Evolutionary conservation across 306 rosid species (phyloP).

Genomic region (Myrica gale): DNA sequence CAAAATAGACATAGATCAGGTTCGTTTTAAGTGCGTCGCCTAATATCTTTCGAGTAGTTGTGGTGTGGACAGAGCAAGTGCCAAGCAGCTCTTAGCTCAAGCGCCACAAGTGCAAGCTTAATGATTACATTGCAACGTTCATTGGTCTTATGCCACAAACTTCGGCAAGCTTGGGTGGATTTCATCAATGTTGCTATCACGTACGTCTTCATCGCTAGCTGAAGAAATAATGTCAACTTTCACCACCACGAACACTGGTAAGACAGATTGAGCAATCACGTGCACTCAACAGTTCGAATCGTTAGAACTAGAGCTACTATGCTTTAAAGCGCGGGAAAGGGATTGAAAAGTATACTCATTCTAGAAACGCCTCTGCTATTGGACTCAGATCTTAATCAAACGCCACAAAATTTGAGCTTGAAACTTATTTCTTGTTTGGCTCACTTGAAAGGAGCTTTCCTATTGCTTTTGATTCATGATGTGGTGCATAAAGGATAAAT

Average conservation of each 20-base stretch:
- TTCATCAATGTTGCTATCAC: constrained; percentile 26
- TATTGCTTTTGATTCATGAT: background rate
- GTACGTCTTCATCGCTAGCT: background rate
- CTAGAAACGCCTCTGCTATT: background rate
- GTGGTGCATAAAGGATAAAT: no score
- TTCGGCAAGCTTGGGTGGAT: constrained; percentile 31
- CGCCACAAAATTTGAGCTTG: background rate
- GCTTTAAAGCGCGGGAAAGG: background rate
- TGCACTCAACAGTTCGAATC: constrained; percentile 3
- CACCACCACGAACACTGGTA: constrained; percentile 32
- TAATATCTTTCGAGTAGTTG: constrained; percentile 22
- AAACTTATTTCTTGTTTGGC: background rate
- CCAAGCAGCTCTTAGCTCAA: constrained; percentile 35
- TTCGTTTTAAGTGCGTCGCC: constrained; percentile 36
- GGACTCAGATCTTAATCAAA: background rate
- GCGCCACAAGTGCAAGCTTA: constrained; percentile 30
- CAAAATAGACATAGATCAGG: constrained; percentile 10
- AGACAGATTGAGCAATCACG: constrained; percentile 19
- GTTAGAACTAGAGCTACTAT: background rate
- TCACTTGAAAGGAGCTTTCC: background rate
- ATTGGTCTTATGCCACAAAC: constrained; percentile 43
- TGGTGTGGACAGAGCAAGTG: constrained; percentile 32
- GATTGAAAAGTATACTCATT: background rate
- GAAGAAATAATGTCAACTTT: constrained; percentile 36
- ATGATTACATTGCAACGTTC: constrained; percentile 16